Conservation (phyloP, 345 rosid species). For the Garcia nutans region DNA sequence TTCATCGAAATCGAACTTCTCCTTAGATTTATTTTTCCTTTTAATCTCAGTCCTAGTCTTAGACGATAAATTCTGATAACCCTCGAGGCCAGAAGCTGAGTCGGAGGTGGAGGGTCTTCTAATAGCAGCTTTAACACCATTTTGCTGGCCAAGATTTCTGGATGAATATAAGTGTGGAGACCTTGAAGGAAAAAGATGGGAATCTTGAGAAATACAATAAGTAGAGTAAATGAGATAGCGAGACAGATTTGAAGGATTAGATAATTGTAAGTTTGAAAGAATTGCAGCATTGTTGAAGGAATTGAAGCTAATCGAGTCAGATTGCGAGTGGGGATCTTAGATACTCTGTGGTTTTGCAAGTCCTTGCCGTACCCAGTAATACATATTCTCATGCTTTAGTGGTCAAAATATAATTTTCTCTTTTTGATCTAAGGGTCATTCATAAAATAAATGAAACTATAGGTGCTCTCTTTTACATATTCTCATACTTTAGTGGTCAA, state of each 20-base stretch:
- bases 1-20: conserved; percentile 81
- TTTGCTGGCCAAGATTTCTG: conserved; percentile 60
- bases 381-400: background rate
- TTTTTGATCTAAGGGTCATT: background rate
- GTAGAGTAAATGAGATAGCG: conserved; percentile 42
- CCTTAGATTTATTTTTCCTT: conserved; percentile 63
- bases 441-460: background rate
- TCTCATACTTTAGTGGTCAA: background rate
- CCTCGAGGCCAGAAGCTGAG: conserved; percentile 29
- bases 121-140: conserved; percentile 63
- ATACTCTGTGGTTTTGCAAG: background rate
- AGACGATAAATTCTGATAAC: conserved; percentile 34
- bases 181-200: conserved; percentile 67
- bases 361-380: no score
- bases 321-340: background rate
- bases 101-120: conserved; percentile 57
- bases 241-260: conserved; percentile 47
- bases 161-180: conserved; percentile 82
- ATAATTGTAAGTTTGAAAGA: conserved; percentile 49
- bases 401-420: background rate
- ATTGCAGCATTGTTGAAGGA: conserved; percentile 22
- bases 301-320: background rate
- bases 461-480: background rate
- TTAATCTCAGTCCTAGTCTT: conserved; percentile 40
- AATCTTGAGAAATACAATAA: conserved; percentile 55